These are phyloP conservation scores for Hygrocybe coccinea DNA, from an alignment of 768 basidiomycete genomes.

Conservation along the genomic window DNA sequence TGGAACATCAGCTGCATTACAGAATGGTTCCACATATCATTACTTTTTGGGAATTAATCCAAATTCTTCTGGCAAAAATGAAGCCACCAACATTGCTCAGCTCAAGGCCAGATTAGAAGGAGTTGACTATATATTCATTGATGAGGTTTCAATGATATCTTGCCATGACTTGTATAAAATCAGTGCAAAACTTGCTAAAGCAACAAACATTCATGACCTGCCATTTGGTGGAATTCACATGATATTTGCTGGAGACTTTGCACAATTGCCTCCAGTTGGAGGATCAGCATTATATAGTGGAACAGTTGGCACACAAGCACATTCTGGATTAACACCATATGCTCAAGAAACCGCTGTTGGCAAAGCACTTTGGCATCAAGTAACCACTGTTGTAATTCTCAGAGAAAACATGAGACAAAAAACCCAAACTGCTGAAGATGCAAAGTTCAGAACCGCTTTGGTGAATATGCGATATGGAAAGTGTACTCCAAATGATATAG, in stretches of 20 bases:
- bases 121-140: conserved; percentile 39
- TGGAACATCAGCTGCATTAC: conserved; percentile 22
- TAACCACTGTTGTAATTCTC: no score
- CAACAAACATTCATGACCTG: conserved; percentile 13
- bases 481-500: conserved; percentile 24
- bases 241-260: conserved; percentile 45
- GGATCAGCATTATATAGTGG: conserved; percentile 11
- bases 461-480: conserved; percentile 24
- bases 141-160: conserved; percentile 42
- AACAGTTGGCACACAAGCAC: neutral
- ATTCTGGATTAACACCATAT: neutral
- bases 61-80: neutral
- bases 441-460: conserved; percentile 16
- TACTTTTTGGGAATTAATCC: conserved; percentile 26
- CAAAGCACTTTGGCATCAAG: neutral
- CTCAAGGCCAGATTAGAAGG: conserved; percentile 15
- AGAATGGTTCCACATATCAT: conserved; percentile 35
- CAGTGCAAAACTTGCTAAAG: conserved; percentile 20
- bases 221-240: conserved; percentile 33
- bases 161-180: conserved; percentile 30
- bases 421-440: conserved; percentile 13
- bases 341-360: conserved; percentile 14
- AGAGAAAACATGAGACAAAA: conserved; percentile 20
- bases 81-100: neutral
- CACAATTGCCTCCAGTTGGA: conserved; percentile 35